A percentile compares a stretch with the other conserved stretches of the same genome.
Evolutionary conservation across 148 eudicot genomes (phyloP).

Genomic region (Fagopyrum tataricum): DNA sequence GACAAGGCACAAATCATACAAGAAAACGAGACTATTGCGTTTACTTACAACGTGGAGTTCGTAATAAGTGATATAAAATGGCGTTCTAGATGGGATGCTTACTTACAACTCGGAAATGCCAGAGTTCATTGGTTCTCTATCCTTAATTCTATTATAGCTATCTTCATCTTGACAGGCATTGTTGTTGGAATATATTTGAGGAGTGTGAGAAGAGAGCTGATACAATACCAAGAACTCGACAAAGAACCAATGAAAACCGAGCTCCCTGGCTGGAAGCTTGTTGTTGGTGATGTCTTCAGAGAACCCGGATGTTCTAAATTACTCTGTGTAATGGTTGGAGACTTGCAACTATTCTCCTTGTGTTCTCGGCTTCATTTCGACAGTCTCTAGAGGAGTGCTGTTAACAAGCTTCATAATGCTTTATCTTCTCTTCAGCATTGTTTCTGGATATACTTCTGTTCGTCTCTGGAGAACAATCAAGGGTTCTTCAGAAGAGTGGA

Average conservation of each 20-base stretch:
- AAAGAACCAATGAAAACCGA: constrained; percentile 68
- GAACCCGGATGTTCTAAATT: constrained; percentile 11
- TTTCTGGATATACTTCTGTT: neutral
- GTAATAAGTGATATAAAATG: constrained; percentile 52
- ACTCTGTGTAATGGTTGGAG: constrained; percentile 15
- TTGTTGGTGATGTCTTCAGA: constrained; percentile 38
- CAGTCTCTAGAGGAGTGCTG: constrained; percentile 7
- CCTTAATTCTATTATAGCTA: constrained; percentile 57
- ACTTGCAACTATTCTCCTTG: constrained; percentile 6
- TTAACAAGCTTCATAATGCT: neutral
- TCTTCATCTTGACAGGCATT: constrained; percentile 57
- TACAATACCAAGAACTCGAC: constrained; percentile 52
- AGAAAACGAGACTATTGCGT: constrained; percentile 45
- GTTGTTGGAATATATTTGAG: constrained; percentile 51
- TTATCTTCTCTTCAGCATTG: no score
- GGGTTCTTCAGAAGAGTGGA: neutral
- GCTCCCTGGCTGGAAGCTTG: constrained; percentile 72
- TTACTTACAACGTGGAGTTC: constrained; percentile 57
- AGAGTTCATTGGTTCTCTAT: constrained; percentile 64
- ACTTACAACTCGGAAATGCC: constrained; percentile 55
- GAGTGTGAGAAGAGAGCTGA: constrained; percentile 60
- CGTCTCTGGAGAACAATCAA: neutral
- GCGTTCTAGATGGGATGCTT: constrained; percentile 12
- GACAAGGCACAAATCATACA: constrained; percentile 46
- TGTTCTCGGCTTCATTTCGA: no score